Evolutionary conservation across 176 grass and related monocot genomes (phyloP), one percentile per base, ranked within the genome.

Genomic region (Saccharum officinarum): DNA sequence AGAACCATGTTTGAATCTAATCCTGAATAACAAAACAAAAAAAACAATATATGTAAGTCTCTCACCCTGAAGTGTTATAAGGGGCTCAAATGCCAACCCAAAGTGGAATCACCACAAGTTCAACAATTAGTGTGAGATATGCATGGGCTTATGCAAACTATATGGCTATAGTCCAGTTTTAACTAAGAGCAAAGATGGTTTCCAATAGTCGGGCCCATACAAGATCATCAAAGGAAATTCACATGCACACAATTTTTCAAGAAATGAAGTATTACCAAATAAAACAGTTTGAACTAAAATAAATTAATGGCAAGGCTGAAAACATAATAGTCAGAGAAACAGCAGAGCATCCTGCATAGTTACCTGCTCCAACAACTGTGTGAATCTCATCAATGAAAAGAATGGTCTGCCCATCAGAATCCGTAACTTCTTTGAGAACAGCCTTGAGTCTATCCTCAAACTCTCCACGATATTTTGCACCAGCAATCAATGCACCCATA

Each of bases 371-470:
- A 37, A 98, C 97, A 68, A 98, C 97, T 69, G 97, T 98, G 88
- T 98, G 97, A 65, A 98, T 98, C 82, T 98, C 97, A 76, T 98
- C 97, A 65, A 98, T 98, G 76, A 98, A 98, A 75, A 98, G 85
- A 80, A 98, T 34, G 30, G 86, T 93, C 79, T 91, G 97, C 67
- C 97, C 97, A 86, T 98, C 97, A 14, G 97, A 98, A 76, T 98
- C 93, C 10, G 93, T 96, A 44, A 98, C 92, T 90, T 98, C 93
- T 80, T 84, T 98, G 12, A 98, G 83, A 67, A 98, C 97, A 71
- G 97, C 97, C 87, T 98, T 98, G 71, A 98, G 88, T 67, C 93
- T 98, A 91, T 98, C 97, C 86, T 98, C 97, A 74, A 98, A 98
- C 87, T 98, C 97, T 71, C 97, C 97, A 40, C 97, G 69, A 83